A percentile compares a stretch with the other conserved stretches of the same genome.
Evolutionary conservation across 805 yeast genomes (phyloP).

Genomic region (Kazachstania bromeliacearum): DNA sequence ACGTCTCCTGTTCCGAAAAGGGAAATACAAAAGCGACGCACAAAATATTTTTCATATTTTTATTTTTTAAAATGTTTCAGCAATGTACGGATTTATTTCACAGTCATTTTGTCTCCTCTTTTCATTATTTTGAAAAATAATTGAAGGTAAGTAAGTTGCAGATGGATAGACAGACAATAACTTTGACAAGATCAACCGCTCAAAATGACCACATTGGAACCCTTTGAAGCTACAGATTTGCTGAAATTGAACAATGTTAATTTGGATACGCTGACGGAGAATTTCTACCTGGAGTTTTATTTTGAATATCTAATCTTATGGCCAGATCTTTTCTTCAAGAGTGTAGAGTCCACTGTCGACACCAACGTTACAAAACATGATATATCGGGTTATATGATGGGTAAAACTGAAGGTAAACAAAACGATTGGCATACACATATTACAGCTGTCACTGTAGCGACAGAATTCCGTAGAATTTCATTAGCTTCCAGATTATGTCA

Average conservation of each 20-base stretch:
- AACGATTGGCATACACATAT: constrained; percentile 94
- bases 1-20: no score
- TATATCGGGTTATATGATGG: constrained; percentile 78
- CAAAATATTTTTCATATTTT: no score
- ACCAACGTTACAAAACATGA: constrained; percentile 10
- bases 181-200: no score
- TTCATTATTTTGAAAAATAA: no score
- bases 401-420: constrained; percentile 83
- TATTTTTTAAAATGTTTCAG: no score
- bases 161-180: no score
- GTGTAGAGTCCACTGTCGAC: constrained; percentile 39
- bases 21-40: no score
- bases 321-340: constrained; percentile 85
- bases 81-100: no score
- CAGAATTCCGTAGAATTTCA: constrained; percentile 75
- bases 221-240: constrained; percentile 81
- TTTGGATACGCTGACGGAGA: constrained; percentile 84
- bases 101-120: no score
- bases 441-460: constrained; percentile 87
- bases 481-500: constrained; percentile 73
- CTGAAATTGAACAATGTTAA: constrained; percentile 67
- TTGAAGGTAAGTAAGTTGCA: no score
- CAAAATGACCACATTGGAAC: constrained; percentile 75
- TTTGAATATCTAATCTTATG: constrained; percentile 72
- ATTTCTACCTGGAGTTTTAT: constrained; percentile 77